Evolutionary conservation across 768 basidiomycete species (phyloP), one percentile per base, ranked within the genome.

Genomic region (Artomyces pyxidatus): DNA sequence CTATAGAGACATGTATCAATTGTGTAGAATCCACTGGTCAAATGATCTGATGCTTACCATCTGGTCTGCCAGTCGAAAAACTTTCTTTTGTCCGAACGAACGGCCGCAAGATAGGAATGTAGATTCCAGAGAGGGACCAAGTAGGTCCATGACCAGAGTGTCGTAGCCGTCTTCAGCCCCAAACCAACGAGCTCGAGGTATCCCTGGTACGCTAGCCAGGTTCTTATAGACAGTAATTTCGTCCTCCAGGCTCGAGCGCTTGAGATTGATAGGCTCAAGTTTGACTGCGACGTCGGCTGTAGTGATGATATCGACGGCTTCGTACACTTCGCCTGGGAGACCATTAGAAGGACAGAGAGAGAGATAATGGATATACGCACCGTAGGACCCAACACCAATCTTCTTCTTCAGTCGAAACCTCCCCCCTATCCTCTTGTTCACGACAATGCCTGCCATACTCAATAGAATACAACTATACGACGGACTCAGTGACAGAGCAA

Each of bases 91-190:
- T n/a, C n/a, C n/a, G n/a, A n/a, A n/a, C n/a, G n/a, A n/a, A n/a
- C n/a, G n/a, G n/a, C n/a, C n/a, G n/a, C 22, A 23, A 19, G 30
- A 14, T 12, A 9, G 16, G 23, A 4, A 32, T 29, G 22, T 17
- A 27, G 10, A 3, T 27, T 58, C 47, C 4, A 63, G 55, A 16
- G 35, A 49, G 1, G 57, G 54, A 6, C 62, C 62, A 4, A 63
- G 48, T 14, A 42, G 29, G 21, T 63, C 61, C 47, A 62, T 48
- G 4, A 59, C 49, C n/a, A 61, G 22, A 6, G 59, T 43, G 29
- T 52, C 6, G 12, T 40, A 35, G 7, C 45, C 48, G 2, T 42
- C 49, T 25, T 60, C 55, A 4, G 14, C 14, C 2, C 59, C 59
- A n/a, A 40, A 43, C 51, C 52, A 60, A 16, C 42, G 54, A 4